Base-by-base conservation (phyloP, 306 rosid genomes). In the Psophocarpus tetragonolobus region DNA sequence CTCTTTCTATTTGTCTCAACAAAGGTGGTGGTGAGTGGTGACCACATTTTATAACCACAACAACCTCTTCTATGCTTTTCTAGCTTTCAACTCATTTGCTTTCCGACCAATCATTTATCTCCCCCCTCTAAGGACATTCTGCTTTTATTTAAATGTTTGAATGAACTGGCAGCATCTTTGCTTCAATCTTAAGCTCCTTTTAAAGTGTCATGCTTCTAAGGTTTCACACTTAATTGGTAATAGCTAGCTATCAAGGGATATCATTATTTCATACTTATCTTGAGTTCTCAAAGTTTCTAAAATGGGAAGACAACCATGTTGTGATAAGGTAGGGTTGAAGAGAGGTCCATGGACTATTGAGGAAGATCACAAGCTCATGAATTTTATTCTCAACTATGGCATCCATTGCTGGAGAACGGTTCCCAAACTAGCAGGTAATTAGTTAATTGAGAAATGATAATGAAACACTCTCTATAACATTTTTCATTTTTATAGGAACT, bases 141-240 rank as follows among this genome's bases (percentile, higher is more conserved):
- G 54, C 70, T 67, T 60, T 78, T 85, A 76, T 88, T 85, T 77
- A 73, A 71, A 85, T 78, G 83, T 70, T 69, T 78, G 58, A 80
- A 87, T 92, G 96, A 94, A 80, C 97, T 94, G 97, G 93, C 97
- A 89, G 90, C 94, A 92, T 92, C 98, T 89, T 92, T 94, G 80
- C 90, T 83, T 88, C 84, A 82, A 56, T 76, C 74, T 70, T 44
- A 84, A 84, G 88, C 81, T 81, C 88, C 91, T 79, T 81, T 87
- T 71, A 84, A 87, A 86, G 87, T 89, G 14, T 42, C 81, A 61
- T 61, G 35, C 45, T 51, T 79, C 85, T 72, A 56, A 60, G 81
- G 33, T 79, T 56, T 79, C 60, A 73, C 84, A 74, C 82, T 81
- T 67, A 53, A 53, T 27, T 73, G 48, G 21, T 45, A 57, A 13